A percentile compares a stretch with the other conserved stretches of the same genome.
These are phyloP conservation scores for Russula sp. DNA, from an alignment of 768 basidiomycete genomes.

Conservation along the genomic window DNA sequence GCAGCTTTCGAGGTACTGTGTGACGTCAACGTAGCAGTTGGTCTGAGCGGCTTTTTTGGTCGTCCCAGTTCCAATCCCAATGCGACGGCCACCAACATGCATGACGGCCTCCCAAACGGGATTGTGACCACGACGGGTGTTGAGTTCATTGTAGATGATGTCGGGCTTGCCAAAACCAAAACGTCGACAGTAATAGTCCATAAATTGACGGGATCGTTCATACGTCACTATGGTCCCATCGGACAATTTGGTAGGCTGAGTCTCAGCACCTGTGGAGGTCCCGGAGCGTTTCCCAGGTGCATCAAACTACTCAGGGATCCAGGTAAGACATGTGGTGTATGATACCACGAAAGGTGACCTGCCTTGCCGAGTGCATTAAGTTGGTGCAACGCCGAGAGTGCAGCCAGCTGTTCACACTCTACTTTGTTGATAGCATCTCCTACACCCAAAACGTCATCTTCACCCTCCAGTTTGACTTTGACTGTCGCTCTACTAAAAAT, in stretches of 20 bases:
- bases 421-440: conserved; percentile 56
- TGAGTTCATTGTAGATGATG: conserved; percentile 43
- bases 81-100: conserved; percentile 66
- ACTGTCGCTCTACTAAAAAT: conserved; percentile 19
- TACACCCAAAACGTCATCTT: conserved; percentile 43
- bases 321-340: neutral
- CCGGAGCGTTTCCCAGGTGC: conserved; percentile 2
- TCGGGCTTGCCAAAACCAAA: conserved; percentile 72
- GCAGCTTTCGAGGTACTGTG: conserved; percentile 77
- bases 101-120: conserved; percentile 64
- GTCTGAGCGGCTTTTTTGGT: conserved; percentile 67
- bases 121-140: conserved; percentile 23
- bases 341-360: conserved; percentile 28
- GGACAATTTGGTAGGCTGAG: conserved; percentile 30
- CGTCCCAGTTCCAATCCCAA: conserved; percentile 66
- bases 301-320: neutral
- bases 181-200: conserved; percentile 89
- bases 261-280: neutral
- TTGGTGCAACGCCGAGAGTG: conserved; percentile 66
- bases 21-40: conserved; percentile 80
- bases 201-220: conserved; percentile 77
- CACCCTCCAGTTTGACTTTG: conserved; percentile 17
- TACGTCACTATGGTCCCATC: conserved; percentile 59
- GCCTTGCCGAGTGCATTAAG: conserved; percentile 58
- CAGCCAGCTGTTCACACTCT: conserved; percentile 68